Conservation (phyloP, 305 asterid species). For the Rubia peregrina region DNA sequence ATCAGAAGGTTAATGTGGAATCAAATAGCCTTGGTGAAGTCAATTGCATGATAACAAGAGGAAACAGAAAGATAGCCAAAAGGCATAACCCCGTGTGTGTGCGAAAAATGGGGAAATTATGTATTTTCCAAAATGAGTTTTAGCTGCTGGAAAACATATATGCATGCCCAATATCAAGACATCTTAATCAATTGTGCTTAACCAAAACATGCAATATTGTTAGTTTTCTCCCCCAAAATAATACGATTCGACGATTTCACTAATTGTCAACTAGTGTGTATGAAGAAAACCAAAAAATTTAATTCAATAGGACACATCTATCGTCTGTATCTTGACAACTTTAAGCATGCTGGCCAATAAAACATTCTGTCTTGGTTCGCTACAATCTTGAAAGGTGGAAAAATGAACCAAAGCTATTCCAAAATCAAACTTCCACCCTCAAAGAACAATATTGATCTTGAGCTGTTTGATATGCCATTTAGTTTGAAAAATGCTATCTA, state of each 20-base stretch:
- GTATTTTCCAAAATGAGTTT: background rate
- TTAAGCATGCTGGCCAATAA: background rate
- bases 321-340: background rate
- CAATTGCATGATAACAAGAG: background rate
- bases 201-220: background rate
- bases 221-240: background rate
- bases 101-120: background rate
- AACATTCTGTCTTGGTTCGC: background rate
- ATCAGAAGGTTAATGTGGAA: slow-evolving; percentile 1
- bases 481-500: background rate
- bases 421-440: background rate
- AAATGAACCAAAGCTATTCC: background rate
- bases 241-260: background rate
- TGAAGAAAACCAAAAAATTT: background rate
- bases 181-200: background rate
- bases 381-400: background rate
- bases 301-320: background rate
- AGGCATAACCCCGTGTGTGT: no score
- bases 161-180: background rate
- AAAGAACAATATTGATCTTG: background rate
- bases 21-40: background rate
- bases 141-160: background rate
- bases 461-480: background rate
- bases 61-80: background rate
- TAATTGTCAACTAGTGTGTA: background rate